Evolutionary conservation across 2,329 filamentous ascomycete species (phyloP), one percentile per base, ranked within the genome.

Genomic region (Grosmannia serpens): DNA sequence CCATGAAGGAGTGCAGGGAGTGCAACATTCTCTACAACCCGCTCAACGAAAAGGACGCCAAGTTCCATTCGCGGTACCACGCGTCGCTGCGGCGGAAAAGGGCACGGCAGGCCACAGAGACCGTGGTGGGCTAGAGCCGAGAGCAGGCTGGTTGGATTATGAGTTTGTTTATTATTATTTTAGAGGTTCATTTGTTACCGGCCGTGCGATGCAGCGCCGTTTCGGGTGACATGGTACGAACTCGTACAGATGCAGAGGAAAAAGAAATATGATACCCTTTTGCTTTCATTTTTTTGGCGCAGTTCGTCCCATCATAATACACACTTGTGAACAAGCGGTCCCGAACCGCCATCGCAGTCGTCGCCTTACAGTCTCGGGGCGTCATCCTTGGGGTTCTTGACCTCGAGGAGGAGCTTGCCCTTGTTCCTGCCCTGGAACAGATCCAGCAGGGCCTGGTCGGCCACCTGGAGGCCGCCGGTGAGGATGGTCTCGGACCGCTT

Each of bases 401-500:
- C 41, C 60, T 66, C 65, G 20, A 66, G 60, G 9, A 66, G 47
- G 13, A 65, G 58, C 53, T 66, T 66, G 55, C 64, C 87, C 11
- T 80, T 89, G 68, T 91, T 91, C 20, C 76, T 73, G 47, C 88
- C 88, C 54, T 81, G 75, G 68, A 85, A 91, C 58, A 91, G 70
- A 60, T 82, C 78, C 15, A 82, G 70, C 57, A 91, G 74, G 0
- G 79, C 84, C 63, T 81, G 71, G 59, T 88, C 84, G 1, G 86
- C 85, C 41, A 76, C 77, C 59, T 74, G 72, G 15, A 91, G 70
- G 0, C 87, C 87, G n/a, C 87, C 87, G 64, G 79, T 79, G 61
- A 90, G 70, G 59, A 91, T 79, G 2, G 84, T 85, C 70, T 90
- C 86, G 68, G 85, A 84, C 59, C 83, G 74, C 78, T 88, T 83